Percentiles rank a stretch among this genome's conserved stretches.
phyloP scores from a whole-genome alignment of 2,329 filamentous ascomycete genomes.

The Diaporthe citrichinensis region DNA sequence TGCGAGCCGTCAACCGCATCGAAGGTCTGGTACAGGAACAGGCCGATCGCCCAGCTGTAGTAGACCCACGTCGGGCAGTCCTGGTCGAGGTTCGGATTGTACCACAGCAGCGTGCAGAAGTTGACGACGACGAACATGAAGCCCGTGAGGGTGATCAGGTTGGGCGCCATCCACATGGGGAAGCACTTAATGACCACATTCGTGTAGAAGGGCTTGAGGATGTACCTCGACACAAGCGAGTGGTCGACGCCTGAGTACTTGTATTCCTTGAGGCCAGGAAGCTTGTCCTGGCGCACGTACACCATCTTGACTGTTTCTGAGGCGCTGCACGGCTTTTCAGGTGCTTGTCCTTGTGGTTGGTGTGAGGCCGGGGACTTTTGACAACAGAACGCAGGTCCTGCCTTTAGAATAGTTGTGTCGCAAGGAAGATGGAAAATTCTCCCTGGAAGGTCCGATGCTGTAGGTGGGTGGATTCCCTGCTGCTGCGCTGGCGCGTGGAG shows the following conservation, averaged over 20 bases:
- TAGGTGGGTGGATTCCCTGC: slow-evolving; percentile 15
- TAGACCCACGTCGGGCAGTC: slow-evolving; percentile 98
- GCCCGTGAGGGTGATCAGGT: slow-evolving; percentile 89
- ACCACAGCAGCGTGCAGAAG: slow-evolving; percentile 93
- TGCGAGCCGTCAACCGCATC: slow-evolving; percentile 96
- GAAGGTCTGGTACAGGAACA: slow-evolving; percentile 98
- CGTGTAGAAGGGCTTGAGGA: slow-evolving; percentile 98
- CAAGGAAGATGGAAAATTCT: slow-evolving; percentile 8
- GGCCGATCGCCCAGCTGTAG: slow-evolving; percentile 86
- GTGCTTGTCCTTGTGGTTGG: background rate
- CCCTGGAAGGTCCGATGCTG: slow-evolving; percentile 14
- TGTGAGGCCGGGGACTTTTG: background rate
- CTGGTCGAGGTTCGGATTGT: slow-evolving; percentile 92
- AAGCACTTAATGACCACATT: slow-evolving; percentile 95
- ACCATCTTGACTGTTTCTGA: slow-evolving; percentile 63
- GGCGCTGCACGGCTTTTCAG: background rate
- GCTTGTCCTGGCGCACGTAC: slow-evolving; percentile 95
- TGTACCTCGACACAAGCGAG: slow-evolving; percentile 90
- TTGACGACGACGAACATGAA: slow-evolving; percentile 93
- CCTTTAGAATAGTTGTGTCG: background rate
- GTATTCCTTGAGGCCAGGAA: slow-evolving; percentile 92
- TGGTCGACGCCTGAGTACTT: slow-evolving; percentile 95
- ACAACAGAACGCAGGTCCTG: background rate
- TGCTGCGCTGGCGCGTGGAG: slow-evolving; percentile 33
- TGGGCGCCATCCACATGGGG: slow-evolving; percentile 93